phyloP scores from a whole-genome alignment of 2,329 filamentous ascomycete genomes.

The Diaporthe vexans region DNA sequence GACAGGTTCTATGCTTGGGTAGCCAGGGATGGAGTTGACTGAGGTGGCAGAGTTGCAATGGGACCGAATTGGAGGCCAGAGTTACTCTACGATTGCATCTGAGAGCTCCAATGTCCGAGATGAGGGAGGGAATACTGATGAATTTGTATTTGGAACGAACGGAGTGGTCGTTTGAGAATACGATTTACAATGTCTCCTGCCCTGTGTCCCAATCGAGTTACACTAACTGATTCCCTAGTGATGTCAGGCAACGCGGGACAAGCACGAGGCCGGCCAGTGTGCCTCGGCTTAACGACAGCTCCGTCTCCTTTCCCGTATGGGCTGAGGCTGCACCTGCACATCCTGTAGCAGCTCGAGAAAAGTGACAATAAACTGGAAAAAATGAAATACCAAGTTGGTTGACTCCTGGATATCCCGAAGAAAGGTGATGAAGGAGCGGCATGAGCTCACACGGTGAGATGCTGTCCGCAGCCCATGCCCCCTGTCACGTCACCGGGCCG shows the following conservation, averaged over 20 bases:
- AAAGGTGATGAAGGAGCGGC: conserved; percentile 2
- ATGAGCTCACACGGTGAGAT: background rate
- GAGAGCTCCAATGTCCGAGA: too few species aligned
- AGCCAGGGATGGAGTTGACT: background rate
- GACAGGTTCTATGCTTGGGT: background rate
- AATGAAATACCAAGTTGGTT: background rate
- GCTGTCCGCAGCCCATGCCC: background rate
- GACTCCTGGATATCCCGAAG: background rate
- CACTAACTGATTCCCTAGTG: conserved; percentile 18
- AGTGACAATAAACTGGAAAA: background rate
- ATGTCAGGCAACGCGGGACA: conserved; percentile 12
- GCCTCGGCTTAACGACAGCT: conserved; percentile 28
- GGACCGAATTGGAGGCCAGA: background rate
- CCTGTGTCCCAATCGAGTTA: background rate
- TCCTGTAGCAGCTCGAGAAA: background rate
- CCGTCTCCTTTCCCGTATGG: background rate
- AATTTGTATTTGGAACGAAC: background rate
- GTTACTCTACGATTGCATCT: background rate
- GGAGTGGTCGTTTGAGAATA: background rate
- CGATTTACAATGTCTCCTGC: background rate
- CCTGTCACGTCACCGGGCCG: background rate
- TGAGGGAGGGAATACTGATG: background rate
- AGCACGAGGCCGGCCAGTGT: background rate
- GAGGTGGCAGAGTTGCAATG: background rate
- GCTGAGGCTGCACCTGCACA: conserved; percentile 4